Base-by-base conservation (phyloP, 768 basidiomycete genomes). In the Auriculariales sp. region DNA sequence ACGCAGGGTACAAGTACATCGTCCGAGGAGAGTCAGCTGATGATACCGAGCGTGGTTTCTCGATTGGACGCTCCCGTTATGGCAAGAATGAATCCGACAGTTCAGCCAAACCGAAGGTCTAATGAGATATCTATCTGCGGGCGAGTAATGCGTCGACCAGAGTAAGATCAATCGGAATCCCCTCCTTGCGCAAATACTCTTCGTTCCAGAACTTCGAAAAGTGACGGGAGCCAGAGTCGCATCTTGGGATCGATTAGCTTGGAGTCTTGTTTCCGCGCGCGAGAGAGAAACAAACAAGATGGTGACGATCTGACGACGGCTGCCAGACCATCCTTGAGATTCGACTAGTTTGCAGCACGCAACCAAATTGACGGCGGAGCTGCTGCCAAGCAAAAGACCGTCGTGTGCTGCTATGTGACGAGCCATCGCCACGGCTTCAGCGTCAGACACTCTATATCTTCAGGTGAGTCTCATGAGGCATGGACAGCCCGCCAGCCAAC, bases 281-380 rank as follows among this genome's bases (percentile, higher is more conserved):
- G 2, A 25, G 15, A 15, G 14, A 5, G 15, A 19, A 28, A 53
- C 46, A 64, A 59, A 95, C 84, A 98, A 57, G 47, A 98, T 79
- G 0, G 94, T 99, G 24, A 90, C 89, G 22, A 97, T 65, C 6
- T 70, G 75, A 15, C 39, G 39, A 59, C 84, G 74, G 3, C 86
- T 81, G 4, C 73, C 71, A 27, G 68, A 68, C 80, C 80, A 83
- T 11, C 76, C 74, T 70, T 78, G 71, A 59, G 76, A 75, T 56
- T 79, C 80, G 2, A 75, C 80, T 14, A 93, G 68, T 57, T 84
- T 82, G 42, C 95, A 74, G 56, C 87, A 90, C 1, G 94, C 87
- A n/a, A 95, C 77, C 32, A 99, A 72, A 60, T 98, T 99, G 61
- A 91, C 93, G 0, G 95, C 94, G 58, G 89, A 93, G 52, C 90